Conservation (phyloP, 257 asterid species). For the Marsdenia floribunda region DNA sequence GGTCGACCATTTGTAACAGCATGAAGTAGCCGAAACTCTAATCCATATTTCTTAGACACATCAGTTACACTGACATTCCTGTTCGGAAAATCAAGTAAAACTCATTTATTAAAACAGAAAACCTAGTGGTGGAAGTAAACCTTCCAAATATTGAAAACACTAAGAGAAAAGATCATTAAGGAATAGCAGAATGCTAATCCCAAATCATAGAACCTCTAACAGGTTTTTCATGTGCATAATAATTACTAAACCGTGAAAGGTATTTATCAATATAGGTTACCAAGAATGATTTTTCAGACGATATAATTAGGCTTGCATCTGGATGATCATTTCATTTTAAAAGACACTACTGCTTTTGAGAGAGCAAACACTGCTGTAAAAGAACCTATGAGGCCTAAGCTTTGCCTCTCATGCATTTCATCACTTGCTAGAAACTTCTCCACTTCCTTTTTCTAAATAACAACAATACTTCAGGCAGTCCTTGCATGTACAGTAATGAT, state of each 20-base stretch:
- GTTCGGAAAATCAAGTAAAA: slow-evolving; percentile 14
- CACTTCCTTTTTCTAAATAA: not conserved
- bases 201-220: not conserved
- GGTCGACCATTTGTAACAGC: slow-evolving; percentile 74
- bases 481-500: not conserved
- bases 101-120: not conserved
- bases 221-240: not conserved
- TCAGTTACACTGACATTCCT: slow-evolving; percentile 94
- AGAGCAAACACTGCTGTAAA: not conserved
- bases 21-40: slow-evolving; percentile 81
- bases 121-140: not conserved
- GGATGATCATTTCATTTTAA: not conserved
- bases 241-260: not conserved
- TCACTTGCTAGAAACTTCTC: not conserved
- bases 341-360: not conserved
- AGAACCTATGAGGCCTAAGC: not conserved
- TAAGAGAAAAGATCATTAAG: not conserved
- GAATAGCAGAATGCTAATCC: not conserved
- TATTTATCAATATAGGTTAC: not conserved
- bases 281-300: not conserved
- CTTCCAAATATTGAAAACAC: not conserved
- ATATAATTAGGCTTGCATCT: not conserved
- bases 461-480: not conserved
- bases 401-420: not conserved
- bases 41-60: slow-evolving; percentile 87